Conservation (phyloP, 176 grass and related monocot species). For the Miscanthus lutarioriparius region DNA sequence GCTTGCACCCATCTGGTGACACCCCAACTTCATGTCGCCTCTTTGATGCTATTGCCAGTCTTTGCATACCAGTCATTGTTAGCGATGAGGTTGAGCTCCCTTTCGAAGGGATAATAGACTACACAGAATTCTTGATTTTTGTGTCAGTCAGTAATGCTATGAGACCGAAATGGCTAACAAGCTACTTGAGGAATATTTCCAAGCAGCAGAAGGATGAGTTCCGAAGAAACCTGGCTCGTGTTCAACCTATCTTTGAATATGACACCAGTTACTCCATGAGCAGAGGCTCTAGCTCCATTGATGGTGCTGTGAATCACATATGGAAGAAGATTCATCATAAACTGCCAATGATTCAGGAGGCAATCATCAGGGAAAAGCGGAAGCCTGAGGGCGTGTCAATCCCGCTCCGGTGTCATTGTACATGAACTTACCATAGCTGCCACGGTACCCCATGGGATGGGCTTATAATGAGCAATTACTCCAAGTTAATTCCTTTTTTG, state of each 20-base stretch:
- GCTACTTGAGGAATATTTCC: constrained; percentile 58
- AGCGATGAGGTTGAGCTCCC: constrained; percentile 83
- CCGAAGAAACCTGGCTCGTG: constrained; percentile 53
- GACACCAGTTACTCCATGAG: constrained; percentile 42
- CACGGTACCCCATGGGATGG: not conserved
- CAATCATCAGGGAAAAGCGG: constrained; percentile 51
- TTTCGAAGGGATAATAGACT: constrained; percentile 84
- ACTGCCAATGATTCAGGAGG: constrained; percentile 57
- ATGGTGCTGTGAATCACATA: constrained; percentile 75
- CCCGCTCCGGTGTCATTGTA: constrained; percentile 81
- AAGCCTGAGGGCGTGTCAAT: constrained; percentile 55
- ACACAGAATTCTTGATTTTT: constrained; percentile 72
- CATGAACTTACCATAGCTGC: constrained; percentile 35
- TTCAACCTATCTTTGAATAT: constrained; percentile 73
- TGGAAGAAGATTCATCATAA: constrained; percentile 86
- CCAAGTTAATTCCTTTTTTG: not conserved
- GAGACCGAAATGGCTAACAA: constrained; percentile 54
- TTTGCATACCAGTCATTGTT: constrained; percentile 86
- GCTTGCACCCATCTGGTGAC: constrained; percentile 85
- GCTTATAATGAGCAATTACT: not conserved
- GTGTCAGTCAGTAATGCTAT: constrained; percentile 57
- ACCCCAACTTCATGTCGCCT: constrained; percentile 84
- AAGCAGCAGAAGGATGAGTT: constrained; percentile 59
- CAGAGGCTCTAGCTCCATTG: not conserved
- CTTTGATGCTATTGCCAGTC: constrained; percentile 79